These are phyloP conservation scores for Penicillium canariense DNA, from an alignment of 495 filamentous ascomycete species.

Conservation along the genomic window DNA sequence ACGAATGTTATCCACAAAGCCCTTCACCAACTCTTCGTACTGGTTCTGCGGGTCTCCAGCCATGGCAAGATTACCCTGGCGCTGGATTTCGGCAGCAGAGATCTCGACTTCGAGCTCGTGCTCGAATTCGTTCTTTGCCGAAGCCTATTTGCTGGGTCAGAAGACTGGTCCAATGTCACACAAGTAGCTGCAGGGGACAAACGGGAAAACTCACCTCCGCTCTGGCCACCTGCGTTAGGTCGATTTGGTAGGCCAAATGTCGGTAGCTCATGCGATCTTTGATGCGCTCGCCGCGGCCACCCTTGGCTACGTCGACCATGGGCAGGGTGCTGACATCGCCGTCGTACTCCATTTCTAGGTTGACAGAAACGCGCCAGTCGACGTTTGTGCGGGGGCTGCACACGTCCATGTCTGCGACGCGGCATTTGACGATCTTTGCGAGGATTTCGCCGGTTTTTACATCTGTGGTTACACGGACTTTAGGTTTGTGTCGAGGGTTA, in stretches of 20 bases:
- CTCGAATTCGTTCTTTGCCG: conserved; percentile 58
- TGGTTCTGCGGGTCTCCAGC: conserved; percentile 55
- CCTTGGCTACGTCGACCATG: conserved; percentile 30
- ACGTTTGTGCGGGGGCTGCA: conserved; percentile 68
- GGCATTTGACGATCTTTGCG: conserved; percentile 84
- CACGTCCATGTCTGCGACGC: conserved; percentile 79
- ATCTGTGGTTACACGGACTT: conserved; percentile 75
- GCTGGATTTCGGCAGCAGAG: conserved; percentile 60
- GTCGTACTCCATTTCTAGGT: conserved; percentile 84
- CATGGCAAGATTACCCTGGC: conserved; percentile 63
- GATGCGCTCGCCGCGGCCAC: conserved; percentile 57
- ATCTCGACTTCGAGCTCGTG: conserved; percentile 90
- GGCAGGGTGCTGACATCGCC: conserved; percentile 59
- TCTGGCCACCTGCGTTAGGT: conserved; percentile 81
- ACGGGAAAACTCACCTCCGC: conserved; percentile 51
- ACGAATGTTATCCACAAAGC: conserved; percentile 80
- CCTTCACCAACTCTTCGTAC: conserved; percentile 73
- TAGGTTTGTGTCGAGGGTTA: conserved; percentile 57
- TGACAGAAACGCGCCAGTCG: conserved; percentile 87
- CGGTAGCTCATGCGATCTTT: conserved; percentile 90
- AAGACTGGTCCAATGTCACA: conserved; percentile 10
- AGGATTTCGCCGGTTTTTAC: conserved; percentile 67
- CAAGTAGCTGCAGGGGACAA: conserved; percentile 1
- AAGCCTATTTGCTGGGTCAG: conserved; percentile 33
- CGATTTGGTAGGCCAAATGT: conserved; percentile 80